These are phyloP conservation scores for Dendrostoma leiphaemia DNA, from an alignment of 2,329 filamentous ascomycete species.

Conservation along the genomic window DNA sequence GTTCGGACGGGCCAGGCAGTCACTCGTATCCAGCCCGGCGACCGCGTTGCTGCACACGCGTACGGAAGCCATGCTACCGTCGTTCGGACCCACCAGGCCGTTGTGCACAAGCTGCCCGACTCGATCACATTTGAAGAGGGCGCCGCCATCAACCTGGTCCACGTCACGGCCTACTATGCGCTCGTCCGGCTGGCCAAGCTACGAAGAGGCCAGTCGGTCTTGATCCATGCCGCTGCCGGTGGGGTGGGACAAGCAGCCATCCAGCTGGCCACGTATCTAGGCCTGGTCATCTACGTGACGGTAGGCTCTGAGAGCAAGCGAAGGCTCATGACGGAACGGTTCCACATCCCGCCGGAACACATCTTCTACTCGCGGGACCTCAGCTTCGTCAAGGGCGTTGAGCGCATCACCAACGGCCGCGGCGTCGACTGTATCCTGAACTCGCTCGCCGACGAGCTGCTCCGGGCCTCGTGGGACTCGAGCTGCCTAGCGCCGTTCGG, in stretches of 20 bases:
- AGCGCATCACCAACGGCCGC: slow-evolving; percentile 20
- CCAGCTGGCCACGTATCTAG: slow-evolving; percentile 20
- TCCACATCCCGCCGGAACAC: slow-evolving; percentile 27
- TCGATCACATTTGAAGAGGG: slow-evolving; percentile 31
- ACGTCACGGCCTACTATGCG: slow-evolving; percentile 29
- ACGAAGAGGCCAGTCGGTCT: slow-evolving; percentile 22
- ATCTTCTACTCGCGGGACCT: slow-evolving; percentile 28
- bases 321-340: slow-evolving; percentile 26
- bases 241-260: slow-evolving; percentile 25
- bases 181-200: slow-evolving; percentile 29
- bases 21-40: background rate
- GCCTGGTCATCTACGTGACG: slow-evolving; percentile 29
- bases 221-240: slow-evolving; percentile 27
- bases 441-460: slow-evolving; percentile 20
- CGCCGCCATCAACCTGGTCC: slow-evolving; percentile 29
- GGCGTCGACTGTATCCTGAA: slow-evolving; percentile 25
- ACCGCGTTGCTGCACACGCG: background rate
- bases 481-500: background rate
- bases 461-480: slow-evolving; percentile 20
- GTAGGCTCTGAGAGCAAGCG: slow-evolving; percentile 28
- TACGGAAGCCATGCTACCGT: background rate
- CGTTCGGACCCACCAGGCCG: background rate
- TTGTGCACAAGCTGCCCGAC: slow-evolving; percentile 27
- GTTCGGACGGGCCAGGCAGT: background rate
- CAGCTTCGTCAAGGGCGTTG: slow-evolving; percentile 23